Percentiles rank a stretch among this genome's conserved stretches.
These are phyloP conservation scores for Colletotrichum paranaense DNA, from an alignment of 2,329 filamentous ascomycete genomes.

Conservation along the genomic window DNA sequence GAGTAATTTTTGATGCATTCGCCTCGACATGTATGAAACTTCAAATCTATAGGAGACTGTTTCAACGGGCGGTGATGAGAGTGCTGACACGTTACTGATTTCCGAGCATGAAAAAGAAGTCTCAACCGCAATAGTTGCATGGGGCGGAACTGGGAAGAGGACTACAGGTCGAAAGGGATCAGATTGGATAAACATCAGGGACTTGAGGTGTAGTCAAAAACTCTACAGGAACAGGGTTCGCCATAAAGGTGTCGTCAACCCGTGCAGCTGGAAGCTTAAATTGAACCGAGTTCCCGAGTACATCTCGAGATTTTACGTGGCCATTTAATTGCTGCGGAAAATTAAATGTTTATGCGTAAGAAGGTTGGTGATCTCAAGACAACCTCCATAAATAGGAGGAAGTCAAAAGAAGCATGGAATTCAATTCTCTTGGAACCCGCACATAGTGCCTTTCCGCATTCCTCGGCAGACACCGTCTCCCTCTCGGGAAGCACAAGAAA, in stretches of 20 bases:
- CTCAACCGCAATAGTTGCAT: not conserved
- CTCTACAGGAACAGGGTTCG: too few species aligned
- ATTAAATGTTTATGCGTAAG: not conserved
- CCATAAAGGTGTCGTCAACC: too few species aligned
- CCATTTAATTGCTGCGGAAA: not conserved
- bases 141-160: not conserved
- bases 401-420: not conserved
- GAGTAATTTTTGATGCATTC: conserved; percentile 23
- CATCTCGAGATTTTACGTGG: too few species aligned
- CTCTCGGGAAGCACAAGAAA: not conserved
- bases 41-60: conserved; percentile 38
- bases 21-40: conserved; percentile 34
- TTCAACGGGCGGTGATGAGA: conserved; percentile 40
- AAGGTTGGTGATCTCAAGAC: not conserved
- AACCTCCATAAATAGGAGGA: not conserved
- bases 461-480: not conserved
- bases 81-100: conserved; percentile 35
- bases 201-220: not conserved
- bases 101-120: not conserved
- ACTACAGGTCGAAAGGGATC: too few species aligned
- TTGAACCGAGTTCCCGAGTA: too few species aligned
- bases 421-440: not conserved
- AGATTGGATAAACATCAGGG: too few species aligned
- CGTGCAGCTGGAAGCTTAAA: too few species aligned
- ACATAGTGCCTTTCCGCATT: not conserved